These are phyloP conservation scores for Phaffia australis DNA, from an alignment of 768 basidiomycete genomes.

Conservation along the genomic window DNA sequence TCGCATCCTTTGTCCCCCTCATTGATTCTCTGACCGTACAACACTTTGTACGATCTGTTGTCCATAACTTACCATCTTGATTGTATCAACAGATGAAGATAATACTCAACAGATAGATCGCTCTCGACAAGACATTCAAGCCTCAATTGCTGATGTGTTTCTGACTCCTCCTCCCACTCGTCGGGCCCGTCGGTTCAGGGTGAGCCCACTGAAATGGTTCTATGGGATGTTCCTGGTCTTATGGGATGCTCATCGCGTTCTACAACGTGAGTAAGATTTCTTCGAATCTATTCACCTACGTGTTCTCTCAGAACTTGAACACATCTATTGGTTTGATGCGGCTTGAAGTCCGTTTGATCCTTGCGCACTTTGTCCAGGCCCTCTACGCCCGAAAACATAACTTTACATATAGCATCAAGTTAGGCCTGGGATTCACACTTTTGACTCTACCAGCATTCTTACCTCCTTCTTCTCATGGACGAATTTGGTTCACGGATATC, in stretches of 20 bases:
- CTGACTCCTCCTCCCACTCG: background rate
- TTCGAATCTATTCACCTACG: background rate
- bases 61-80: too few species aligned
- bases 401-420: constrained; percentile 19
- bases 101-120: background rate
- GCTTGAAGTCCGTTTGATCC: constrained; percentile 1
- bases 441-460: constrained; percentile 36
- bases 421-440: constrained; percentile 27
- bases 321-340: too few species aligned
- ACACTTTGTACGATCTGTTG: too few species aligned
- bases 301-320: background rate
- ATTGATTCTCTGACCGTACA: background rate
- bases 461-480: constrained; percentile 26
- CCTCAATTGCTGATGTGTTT: constrained; percentile 9
- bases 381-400: constrained; percentile 6
- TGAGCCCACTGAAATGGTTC: constrained; percentile 1
- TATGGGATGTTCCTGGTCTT: background rate
- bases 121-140: background rate
- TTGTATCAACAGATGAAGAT: background rate
- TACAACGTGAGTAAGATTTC: background rate
- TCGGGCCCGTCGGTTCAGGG: background rate
- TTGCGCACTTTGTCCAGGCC: background rate
- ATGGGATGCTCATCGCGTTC: constrained; percentile 12
- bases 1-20: background rate
- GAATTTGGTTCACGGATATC: constrained; percentile 31